Evolutionary conservation across 257 asterid species (phyloP).

Genomic region (Solanum bukasovii): DNA sequence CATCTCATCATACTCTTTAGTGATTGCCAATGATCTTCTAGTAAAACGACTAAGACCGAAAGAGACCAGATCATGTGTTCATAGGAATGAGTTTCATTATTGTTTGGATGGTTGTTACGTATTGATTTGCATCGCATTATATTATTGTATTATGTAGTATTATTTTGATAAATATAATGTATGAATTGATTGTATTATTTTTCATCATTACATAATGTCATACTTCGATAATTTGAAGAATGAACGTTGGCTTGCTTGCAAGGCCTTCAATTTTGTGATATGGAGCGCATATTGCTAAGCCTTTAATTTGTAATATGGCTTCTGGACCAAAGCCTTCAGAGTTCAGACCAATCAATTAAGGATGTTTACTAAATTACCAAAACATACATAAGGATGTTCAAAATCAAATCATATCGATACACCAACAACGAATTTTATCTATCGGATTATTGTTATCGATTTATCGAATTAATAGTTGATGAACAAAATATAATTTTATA

Average conservation of each 20-base stretch:
- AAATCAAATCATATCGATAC: neutral
- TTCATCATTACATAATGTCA: neutral
- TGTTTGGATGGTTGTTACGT: neutral
- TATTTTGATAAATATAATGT: no score
- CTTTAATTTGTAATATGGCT: neutral
- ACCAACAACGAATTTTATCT: neutral
- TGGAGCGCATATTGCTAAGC: neutral
- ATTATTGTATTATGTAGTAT: no score
- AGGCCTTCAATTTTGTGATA: neutral
- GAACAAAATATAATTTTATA: neutral
- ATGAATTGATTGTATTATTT: no score
- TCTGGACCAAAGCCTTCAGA: neutral
- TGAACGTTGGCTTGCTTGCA: neutral
- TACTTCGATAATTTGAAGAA: no score
- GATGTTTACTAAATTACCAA: neutral
- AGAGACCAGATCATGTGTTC: neutral
- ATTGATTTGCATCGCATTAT: no score
- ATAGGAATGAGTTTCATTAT: neutral
- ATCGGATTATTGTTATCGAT: neutral
- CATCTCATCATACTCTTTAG: neutral
- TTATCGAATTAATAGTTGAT: neutral
- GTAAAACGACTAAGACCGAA: no score
- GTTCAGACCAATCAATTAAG: neutral
- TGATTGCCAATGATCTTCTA: neutral
- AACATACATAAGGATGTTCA: neutral